phyloP scores from a whole-genome alignment of 352 stramenopile genomes.

The Phytophthora sojae region DNA sequence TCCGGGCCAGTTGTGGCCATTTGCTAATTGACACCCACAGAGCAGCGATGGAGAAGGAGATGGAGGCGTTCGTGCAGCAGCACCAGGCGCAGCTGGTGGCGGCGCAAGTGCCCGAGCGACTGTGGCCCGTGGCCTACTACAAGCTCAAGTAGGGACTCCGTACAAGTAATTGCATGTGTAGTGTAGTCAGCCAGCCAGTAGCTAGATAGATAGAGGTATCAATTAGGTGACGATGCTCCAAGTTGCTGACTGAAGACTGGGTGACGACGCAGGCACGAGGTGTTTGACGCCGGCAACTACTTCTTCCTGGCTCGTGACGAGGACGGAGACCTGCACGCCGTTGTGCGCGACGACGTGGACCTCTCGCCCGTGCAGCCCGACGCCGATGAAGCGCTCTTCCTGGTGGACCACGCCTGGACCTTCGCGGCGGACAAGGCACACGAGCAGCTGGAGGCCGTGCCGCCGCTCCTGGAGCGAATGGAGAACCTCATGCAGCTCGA shows the following conservation, averaged over 20 bases:
- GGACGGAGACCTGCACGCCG: conserved; percentile 52
- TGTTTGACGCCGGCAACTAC: conserved; percentile 56
- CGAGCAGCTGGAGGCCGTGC: conserved; percentile 41
- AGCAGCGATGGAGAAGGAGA: conserved; percentile 43
- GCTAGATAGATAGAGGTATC: too few species aligned
- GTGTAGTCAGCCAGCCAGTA: too few species aligned
- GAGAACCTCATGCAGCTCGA: conserved; percentile 58
- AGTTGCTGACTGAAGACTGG: conserved; percentile 16
- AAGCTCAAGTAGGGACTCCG: conserved; percentile 52
- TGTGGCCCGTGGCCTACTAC: conserved; percentile 58
- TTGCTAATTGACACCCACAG: conserved; percentile 1
- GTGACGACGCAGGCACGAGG: conserved; percentile 42
- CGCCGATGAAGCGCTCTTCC: conserved; percentile 51
- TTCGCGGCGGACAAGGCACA: conserved; percentile 54
- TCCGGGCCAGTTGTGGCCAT: conserved; percentile 8
- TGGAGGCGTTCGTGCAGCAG: conserved; percentile 50
- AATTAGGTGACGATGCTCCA: neutral
- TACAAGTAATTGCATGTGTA: neutral
- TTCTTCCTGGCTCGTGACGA: conserved; percentile 61
- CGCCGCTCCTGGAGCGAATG: conserved; percentile 53
- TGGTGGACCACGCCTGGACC: conserved; percentile 66
- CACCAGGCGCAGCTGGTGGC: conserved; percentile 55
- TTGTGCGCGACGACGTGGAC: conserved; percentile 57
- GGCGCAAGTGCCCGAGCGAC: conserved; percentile 44
- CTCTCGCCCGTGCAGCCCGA: conserved; percentile 42